These are phyloP conservation scores for Naganishia kalamii DNA, from an alignment of 768 basidiomycete genomes.

Conservation along the genomic window DNA sequence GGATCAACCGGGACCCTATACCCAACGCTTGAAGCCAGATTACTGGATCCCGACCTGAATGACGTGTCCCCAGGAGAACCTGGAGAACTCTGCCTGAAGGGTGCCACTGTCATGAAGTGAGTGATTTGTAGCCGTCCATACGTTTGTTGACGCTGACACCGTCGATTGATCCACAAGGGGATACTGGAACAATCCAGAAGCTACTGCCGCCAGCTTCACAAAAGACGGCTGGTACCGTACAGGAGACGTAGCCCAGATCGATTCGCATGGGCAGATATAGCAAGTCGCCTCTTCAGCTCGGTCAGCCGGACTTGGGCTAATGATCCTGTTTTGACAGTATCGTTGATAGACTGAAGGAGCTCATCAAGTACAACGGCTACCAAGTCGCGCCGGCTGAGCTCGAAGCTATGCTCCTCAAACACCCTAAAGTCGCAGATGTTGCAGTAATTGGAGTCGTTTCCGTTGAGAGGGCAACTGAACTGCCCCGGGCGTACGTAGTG, in stretches of 20 bases:
- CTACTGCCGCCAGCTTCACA: conserved; percentile 65
- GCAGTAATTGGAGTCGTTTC: conserved; percentile 74
- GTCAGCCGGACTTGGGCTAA: not conserved
- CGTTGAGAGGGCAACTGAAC: conserved; percentile 66
- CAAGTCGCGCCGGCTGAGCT: conserved; percentile 85
- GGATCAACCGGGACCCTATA: conserved; percentile 64
- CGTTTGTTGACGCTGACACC: not conserved
- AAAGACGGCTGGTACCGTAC: conserved; percentile 79
- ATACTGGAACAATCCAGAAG: conserved; percentile 65
- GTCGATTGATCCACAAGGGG: conserved; percentile 48
- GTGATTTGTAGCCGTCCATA: not conserved
- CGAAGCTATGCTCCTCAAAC: conserved; percentile 66
- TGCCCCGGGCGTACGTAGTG: conserved; percentile 56
- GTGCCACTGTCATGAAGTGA: conserved; percentile 63
- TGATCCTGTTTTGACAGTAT: conserved; percentile 22
- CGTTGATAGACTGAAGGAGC: conserved; percentile 47
- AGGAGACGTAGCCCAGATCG: conserved; percentile 69
- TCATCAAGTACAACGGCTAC: conserved; percentile 59
- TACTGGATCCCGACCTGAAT: conserved; percentile 59
- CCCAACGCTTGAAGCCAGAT: conserved; percentile 66
- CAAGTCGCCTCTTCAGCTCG: not conserved
- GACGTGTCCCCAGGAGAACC: conserved; percentile 53
- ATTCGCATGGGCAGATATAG: conserved; percentile 61
- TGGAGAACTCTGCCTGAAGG: conserved; percentile 77
- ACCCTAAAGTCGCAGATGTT: conserved; percentile 68